Base-by-base conservation (phyloP, 176 grass and related monocot species). In the Hsuehochloa calcarea region DNA sequence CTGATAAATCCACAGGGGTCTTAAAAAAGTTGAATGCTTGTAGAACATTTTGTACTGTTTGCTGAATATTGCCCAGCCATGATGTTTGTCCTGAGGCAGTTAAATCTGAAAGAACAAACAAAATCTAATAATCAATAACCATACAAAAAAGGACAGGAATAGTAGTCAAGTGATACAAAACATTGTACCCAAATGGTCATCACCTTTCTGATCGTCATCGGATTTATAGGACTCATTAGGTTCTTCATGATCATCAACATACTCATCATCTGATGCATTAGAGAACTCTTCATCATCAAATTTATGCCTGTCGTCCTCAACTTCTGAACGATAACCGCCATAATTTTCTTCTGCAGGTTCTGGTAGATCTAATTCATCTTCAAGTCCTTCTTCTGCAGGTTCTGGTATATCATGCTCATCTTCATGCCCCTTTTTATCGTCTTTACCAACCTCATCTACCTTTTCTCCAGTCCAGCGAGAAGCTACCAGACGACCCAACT, bases 1-100 rank as follows among this genome's bases (percentile, higher is more conserved):
- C 96, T 82, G 96, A 94, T 72, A 99, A 74, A 88, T 99, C 88
- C 49, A 99, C 89, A 73, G 96, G 93, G 85, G 87, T 89, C 66
- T 91, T 94, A 74, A 99, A 99, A 85, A 99, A 88, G 80, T 94
- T 92, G 71, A 96, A 99, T 65, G 89, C 86, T 90, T 91, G 90
- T 69, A 99, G 68, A 90, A 96, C 89, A 94, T 84, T 87, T 46
- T 96, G 91, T 67, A 96, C 91, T 15, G 89, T 94, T 80, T 89
- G 90, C 61, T 94, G 91, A 89, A 99, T 96, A 77, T 96, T 99
- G 47, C 91, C 96, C 73, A 99, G 46, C 96, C 88, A 99, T n/a
- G 96, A 91, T 75, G 78, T 16, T 69, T 90, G 49, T 50, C 58
- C 89, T 8, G 81, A 79, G 35, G 77, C 65, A 90, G 87, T 89